Evolutionary conservation across 805 yeast genomes (phyloP).

Genomic region (Saccharomycopsis guyanensis): DNA sequence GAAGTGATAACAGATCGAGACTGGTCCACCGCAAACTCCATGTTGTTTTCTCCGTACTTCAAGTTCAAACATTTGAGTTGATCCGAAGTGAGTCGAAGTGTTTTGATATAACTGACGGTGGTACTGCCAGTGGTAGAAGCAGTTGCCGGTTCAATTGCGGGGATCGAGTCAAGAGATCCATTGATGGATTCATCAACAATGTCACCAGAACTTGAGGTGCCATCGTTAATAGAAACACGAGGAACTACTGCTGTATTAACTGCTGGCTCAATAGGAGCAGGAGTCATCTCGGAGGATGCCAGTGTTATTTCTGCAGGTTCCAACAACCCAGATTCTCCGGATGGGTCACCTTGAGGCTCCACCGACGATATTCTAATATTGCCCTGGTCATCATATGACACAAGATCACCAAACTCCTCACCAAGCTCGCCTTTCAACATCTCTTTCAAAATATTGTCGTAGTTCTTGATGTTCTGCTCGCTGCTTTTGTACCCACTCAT

Average conservation of each 20-base stretch:
- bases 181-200: not conserved
- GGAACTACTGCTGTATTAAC: not conserved
- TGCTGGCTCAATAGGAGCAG: conserved; percentile 18
- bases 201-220: not conserved
- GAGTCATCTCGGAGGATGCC: conserved; percentile 16
- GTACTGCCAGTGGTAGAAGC: conserved; percentile 20
- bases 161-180: not conserved
- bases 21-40: conserved; percentile 72
- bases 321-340: conserved; percentile 21
- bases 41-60: conserved; percentile 69
- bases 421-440: conserved; percentile 73
- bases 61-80: conserved; percentile 70
- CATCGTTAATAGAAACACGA: not conserved
- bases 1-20: conserved; percentile 74
- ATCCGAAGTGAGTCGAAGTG: conserved; percentile 84
- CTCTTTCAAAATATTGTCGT: conserved; percentile 69
- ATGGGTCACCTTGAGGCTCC: not conserved
- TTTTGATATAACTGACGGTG: conserved; percentile 56
- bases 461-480: conserved; percentile 63
- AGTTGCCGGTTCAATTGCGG: conserved; percentile 12
- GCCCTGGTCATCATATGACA: conserved; percentile 58
- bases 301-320: conserved; percentile 19
- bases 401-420: conserved; percentile 34
- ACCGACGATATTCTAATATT: conserved; percentile 44
- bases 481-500: conserved; percentile 95